Evolutionary conservation across 148 eudicot genomes (phyloP).

Genomic region (Limonium bicolor): DNA sequence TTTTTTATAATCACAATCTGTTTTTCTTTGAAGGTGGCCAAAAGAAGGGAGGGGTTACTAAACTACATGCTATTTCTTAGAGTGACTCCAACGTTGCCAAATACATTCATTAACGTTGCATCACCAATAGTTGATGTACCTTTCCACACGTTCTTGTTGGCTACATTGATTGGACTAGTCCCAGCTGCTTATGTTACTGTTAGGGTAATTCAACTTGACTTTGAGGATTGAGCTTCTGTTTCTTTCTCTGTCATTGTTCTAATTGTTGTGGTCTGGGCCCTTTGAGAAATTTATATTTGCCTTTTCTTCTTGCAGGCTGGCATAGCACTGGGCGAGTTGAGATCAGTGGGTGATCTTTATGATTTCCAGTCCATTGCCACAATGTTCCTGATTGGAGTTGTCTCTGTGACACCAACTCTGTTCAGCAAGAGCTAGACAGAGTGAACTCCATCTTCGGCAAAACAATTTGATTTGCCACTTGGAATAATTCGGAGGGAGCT

Average conservation of each 20-base stretch:
- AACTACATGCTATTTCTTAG: conserved; percentile 95
- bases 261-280: no score
- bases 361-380: conserved; percentile 77
- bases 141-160: conserved; percentile 81
- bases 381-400: conserved; percentile 73
- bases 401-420: conserved; percentile 66
- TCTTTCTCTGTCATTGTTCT: no score
- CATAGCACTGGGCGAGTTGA: conserved; percentile 79
- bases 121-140: conserved; percentile 97
- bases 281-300: neutral
- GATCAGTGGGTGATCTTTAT: conserved; percentile 71
- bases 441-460: neutral
- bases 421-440: conserved; percentile 37
- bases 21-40: conserved; percentile 61
- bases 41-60: conserved; percentile 54
- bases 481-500: neutral
- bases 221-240: no score
- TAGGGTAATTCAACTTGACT: conserved; percentile 63
- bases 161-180: conserved; percentile 64
- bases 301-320: conserved; percentile 47
- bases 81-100: conserved; percentile 93
- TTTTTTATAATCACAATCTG: neutral
- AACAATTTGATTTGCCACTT: neutral
- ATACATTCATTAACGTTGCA: conserved; percentile 85
- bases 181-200: conserved; percentile 96